These are phyloP conservation scores for Fagopyrum homotropicum DNA, from an alignment of 148 eudicot species.

Conservation along the genomic window DNA sequence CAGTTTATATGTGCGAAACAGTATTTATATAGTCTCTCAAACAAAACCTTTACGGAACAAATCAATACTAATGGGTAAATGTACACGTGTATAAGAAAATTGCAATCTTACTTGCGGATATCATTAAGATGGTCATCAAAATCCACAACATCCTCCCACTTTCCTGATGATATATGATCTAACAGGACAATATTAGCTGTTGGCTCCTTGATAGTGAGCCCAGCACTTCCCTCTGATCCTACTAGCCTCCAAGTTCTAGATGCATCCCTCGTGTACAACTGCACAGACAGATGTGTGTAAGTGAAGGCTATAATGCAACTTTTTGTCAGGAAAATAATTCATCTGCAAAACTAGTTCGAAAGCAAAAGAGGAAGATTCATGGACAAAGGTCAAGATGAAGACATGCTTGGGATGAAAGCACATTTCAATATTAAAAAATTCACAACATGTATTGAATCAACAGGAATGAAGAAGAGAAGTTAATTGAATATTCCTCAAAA, in stretches of 20 bases:
- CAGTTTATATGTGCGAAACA: too few species aligned
- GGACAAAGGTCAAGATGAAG: background rate
- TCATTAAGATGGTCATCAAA: constrained; percentile 92
- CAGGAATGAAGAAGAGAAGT: background rate
- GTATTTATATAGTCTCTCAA: too few species aligned
- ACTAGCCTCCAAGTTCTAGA: constrained; percentile 63
- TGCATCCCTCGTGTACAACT: constrained; percentile 71
- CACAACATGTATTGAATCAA: background rate
- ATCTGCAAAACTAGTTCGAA: background rate
- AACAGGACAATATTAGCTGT: constrained; percentile 62
- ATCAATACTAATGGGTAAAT: constrained; percentile 16
- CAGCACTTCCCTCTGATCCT: constrained; percentile 51
- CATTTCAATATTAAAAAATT: too few species aligned
- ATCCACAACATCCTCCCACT: constrained; percentile 63
- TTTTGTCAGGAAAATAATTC: background rate
- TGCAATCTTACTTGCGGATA: constrained; percentile 64
- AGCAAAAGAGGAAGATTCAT: background rate
- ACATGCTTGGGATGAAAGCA: background rate
- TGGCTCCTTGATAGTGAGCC: constrained; percentile 54
- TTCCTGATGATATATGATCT: constrained; percentile 65
- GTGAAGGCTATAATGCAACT: background rate
- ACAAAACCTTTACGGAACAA: too few species aligned
- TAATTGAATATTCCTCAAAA: too few species aligned
- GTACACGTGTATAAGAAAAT: background rate
- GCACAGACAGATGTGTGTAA: background rate